These are phyloP conservation scores for Naganishia vishniacii DNA, from an alignment of 768 basidiomycete species.

Conservation along the genomic window DNA sequence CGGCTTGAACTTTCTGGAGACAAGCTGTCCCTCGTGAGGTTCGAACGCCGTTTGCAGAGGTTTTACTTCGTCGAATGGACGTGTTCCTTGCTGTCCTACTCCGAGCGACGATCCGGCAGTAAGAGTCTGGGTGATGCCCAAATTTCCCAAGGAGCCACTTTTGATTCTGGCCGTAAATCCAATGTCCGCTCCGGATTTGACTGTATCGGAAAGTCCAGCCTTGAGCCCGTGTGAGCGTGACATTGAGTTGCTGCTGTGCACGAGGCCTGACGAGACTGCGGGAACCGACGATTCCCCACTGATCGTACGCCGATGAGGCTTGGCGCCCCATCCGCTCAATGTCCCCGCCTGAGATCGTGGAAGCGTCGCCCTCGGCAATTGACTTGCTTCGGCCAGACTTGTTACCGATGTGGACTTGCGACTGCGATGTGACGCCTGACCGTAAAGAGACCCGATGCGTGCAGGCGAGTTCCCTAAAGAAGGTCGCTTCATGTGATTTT, in stretches of 20 bases:
- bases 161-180: constrained; percentile 29
- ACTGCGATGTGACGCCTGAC: not conserved
- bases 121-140: constrained; percentile 27
- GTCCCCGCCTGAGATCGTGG: constrained; percentile 8
- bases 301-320: constrained; percentile 20
- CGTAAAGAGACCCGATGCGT: not conserved
- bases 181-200: constrained; percentile 22
- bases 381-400: not conserved
- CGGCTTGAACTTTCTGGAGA: constrained; percentile 43
- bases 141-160: constrained; percentile 39
- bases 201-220: constrained; percentile 37
- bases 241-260: constrained; percentile 26
- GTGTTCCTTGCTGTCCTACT: too few species aligned
- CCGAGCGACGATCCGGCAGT: too few species aligned
- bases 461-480: constrained; percentile 12
- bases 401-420: constrained; percentile 6
- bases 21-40: constrained; percentile 24
- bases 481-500: constrained; percentile 15
- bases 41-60: constrained; percentile 45
- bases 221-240: constrained; percentile 45
- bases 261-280: constrained; percentile 19
- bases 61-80: constrained; percentile 46
- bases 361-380: constrained; percentile 5
- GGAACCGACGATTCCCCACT: constrained; percentile 27
- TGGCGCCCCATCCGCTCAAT: constrained; percentile 1